Conservation (phyloP, 1,284 basidiomycete species). For the Pseudozyma thailandica region DNA sequence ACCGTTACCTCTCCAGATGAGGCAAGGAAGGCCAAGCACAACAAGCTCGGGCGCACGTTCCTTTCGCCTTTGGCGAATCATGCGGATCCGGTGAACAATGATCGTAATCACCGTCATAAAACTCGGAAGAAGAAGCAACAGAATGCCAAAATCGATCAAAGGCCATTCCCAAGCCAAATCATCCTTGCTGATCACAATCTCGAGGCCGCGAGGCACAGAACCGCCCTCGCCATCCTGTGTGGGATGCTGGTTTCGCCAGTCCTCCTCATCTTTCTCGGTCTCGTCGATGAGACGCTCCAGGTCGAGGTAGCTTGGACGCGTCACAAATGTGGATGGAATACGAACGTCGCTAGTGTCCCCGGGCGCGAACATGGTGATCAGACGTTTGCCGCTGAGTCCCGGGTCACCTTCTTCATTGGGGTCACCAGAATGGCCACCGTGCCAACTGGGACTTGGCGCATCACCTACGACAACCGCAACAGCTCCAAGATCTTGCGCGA, state of each 20-base stretch:
- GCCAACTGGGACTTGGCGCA: conserved; percentile 41
- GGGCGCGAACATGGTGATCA: conserved; percentile 65
- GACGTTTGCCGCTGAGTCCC: conserved; percentile 51
- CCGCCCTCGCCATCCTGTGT: conserved; percentile 10
- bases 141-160: conserved; percentile 61
- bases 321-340: conserved; percentile 66
- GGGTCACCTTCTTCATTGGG: conserved; percentile 55
- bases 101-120: conserved; percentile 63
- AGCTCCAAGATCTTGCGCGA: conserved; percentile 63
- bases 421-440: conserved; percentile 41
- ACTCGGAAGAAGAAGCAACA: conserved; percentile 64
- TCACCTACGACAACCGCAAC: conserved; percentile 67
- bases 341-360: conserved; percentile 62
- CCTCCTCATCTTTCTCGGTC: conserved; percentile 49
- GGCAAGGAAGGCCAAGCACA: conserved; percentile 61
- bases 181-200: conserved; percentile 63
- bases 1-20: conserved; percentile 62
- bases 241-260: conserved; percentile 33
- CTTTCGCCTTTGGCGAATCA: conserved; percentile 55
- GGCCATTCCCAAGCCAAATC: conserved; percentile 63
- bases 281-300: conserved; percentile 58
- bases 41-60: conserved; percentile 63
- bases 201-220: conserved; percentile 42
- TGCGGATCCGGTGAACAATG: conserved; percentile 59
- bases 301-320: conserved; percentile 64